Conservation (phyloP, 1,284 basidiomycete genomes). For the Macrocystidia cucumis region DNA sequence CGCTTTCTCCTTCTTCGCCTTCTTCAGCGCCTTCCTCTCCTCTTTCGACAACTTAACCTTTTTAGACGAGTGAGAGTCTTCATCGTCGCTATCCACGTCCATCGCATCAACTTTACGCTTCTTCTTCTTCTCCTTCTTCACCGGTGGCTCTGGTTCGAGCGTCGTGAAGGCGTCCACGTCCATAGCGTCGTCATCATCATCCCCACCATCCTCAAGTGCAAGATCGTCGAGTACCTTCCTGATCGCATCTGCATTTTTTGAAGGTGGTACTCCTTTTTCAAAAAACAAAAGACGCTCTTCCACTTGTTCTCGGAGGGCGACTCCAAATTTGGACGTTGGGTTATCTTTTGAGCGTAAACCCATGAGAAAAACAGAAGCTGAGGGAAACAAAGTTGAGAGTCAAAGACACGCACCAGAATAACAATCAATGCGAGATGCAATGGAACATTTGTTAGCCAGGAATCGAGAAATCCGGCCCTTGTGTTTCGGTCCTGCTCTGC, state of each 20-base stretch:
- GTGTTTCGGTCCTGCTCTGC: constrained; percentile 90
- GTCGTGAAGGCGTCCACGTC: constrained; percentile 54
- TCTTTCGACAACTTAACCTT: constrained; percentile 75
- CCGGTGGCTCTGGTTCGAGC: constrained; percentile 43
- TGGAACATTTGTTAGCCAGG: constrained; percentile 98
- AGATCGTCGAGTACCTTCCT: constrained; percentile 82
- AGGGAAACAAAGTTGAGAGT: background rate
- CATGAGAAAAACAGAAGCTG: constrained; percentile 6
- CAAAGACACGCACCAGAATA: constrained; percentile 66
- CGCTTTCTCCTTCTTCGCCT: constrained; percentile 60
- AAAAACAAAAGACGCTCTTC: constrained; percentile 96
- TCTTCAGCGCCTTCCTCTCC: constrained; percentile 78
- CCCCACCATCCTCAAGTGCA: constrained; percentile 65
- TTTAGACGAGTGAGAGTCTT: constrained; percentile 51
- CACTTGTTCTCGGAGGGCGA: constrained; percentile 89
- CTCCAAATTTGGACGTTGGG: constrained; percentile 92
- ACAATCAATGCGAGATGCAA: constrained; percentile 97
- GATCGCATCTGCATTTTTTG: constrained; percentile 85
- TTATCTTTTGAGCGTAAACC: constrained; percentile 49
- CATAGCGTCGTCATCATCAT: constrained; percentile 61
- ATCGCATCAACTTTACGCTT: constrained; percentile 57
- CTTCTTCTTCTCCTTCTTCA: constrained; percentile 51
- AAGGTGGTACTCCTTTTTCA: constrained; percentile 79
- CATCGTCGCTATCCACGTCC: constrained; percentile 52
- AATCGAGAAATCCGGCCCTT: constrained; percentile 98